phyloP scores from a whole-genome alignment of 306 rosid genomes.

The Mucuna pruriens region DNA sequence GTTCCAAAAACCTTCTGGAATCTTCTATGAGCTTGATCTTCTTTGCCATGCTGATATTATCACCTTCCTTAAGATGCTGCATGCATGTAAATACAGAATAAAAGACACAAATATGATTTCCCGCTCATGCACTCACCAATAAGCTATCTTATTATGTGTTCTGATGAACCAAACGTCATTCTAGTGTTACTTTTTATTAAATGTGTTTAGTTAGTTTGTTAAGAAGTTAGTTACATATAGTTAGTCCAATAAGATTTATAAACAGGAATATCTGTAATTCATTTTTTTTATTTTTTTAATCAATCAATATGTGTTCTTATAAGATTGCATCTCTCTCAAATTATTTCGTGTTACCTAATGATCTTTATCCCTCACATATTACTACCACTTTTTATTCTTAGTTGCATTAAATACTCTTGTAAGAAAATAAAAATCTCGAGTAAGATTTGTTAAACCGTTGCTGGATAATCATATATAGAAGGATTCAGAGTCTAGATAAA shows the following conservation, averaged over 20 bases:
- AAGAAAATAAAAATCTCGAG: not conserved
- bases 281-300: no score
- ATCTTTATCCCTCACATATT: no score
- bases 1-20: slow-evolving; percentile 57
- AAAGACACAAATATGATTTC: not conserved
- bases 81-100: slow-evolving; percentile 32
- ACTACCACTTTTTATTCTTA: no score
- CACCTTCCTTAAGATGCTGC: slow-evolving; percentile 56
- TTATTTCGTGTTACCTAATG: no score
- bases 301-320: no score
- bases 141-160: not conserved
- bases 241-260: no score
- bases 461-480: not conserved
- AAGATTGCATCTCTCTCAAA: no score
- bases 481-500: not conserved
- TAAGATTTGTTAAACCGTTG: not conserved
- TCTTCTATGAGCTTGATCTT: slow-evolving; percentile 68
- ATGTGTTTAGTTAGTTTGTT: no score
- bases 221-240: no score
- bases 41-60: slow-evolving; percentile 48
- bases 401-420: not conserved
- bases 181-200: not conserved
- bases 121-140: not conserved
- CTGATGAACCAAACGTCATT: not conserved
- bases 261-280: no score